phyloP scores from a whole-genome alignment of 768 basidiomycete species.

The Rhizopogon vinicolor region DNA sequence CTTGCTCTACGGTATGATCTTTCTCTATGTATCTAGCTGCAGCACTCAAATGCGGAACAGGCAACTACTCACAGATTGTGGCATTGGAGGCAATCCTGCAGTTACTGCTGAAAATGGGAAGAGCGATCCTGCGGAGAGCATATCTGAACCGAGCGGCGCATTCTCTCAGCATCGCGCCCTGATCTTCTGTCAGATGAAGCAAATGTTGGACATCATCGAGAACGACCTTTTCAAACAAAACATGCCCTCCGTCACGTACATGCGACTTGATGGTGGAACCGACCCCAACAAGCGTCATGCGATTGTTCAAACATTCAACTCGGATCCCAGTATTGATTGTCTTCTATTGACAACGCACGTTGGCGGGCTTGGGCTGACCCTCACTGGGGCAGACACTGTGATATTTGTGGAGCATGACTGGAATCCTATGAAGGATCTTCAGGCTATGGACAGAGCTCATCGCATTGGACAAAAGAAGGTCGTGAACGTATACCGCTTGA shows the following conservation, averaged over 20 bases:
- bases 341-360: slow-evolving; percentile 95
- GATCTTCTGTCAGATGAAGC: slow-evolving; percentile 99
- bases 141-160: slow-evolving; percentile 42
- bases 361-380: slow-evolving; percentile 90
- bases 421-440: slow-evolving; percentile 99
- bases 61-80: slow-evolving; percentile 92
- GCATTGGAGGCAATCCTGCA: slow-evolving; percentile 62
- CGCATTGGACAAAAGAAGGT: slow-evolving; percentile 98
- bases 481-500: slow-evolving; percentile 96
- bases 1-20: slow-evolving; percentile 76
- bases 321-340: slow-evolving; percentile 96
- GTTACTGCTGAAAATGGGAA: slow-evolving; percentile 52
- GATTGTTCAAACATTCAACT: slow-evolving; percentile 96
- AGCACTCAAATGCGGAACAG: slow-evolving; percentile 33
- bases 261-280: slow-evolving; percentile 93
- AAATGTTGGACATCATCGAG: slow-evolving; percentile 98
- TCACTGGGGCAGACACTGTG: slow-evolving; percentile 98
- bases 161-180: slow-evolving; percentile 98
- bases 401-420: slow-evolving; percentile 99
- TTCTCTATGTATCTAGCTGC: not conserved
- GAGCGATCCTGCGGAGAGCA: slow-evolving; percentile 61
- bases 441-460: slow-evolving; percentile 99
- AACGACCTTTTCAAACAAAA: slow-evolving; percentile 83
- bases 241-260: slow-evolving; percentile 97
- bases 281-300: slow-evolving; percentile 94